Conservation (phyloP, 208 protist genomes). For the Trichomonas vaginalis region DNA sequence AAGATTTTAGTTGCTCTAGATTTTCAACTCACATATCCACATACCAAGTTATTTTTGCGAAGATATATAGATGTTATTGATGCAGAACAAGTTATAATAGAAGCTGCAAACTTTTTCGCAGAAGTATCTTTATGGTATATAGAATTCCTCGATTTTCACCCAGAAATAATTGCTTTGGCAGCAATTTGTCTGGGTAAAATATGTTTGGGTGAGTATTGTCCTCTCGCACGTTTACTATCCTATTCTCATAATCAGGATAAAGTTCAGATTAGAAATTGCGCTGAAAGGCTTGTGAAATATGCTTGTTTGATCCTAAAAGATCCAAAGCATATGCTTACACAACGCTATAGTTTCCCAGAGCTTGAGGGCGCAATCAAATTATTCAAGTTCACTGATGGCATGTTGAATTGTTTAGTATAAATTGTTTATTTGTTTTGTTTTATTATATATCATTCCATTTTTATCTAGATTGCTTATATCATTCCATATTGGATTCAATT, state of each 20-base stretch:
- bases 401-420: neutral
- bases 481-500: too few relatives aligned
- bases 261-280: neutral
- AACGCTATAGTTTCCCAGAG: neutral
- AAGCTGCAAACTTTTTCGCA: neutral
- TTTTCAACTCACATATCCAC: neutral
- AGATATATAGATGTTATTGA: neutral
- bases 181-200: neutral
- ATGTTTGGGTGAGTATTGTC: neutral
- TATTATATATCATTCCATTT: too few relatives aligned
- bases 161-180: neutral
- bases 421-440: neutral
- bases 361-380: neutral
- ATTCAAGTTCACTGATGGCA: neutral
- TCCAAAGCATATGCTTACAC: neutral
- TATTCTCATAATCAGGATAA: neutral
- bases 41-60: neutral
- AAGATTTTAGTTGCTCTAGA: neutral
- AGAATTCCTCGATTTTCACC: neutral
- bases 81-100: neutral
- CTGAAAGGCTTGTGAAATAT: neutral
- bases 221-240: neutral
- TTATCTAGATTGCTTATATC: too few relatives aligned
- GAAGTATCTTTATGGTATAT: neutral
- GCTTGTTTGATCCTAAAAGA: neutral